phyloP scores from a whole-genome alignment of 2,329 filamentous ascomycete species.

The Neonectria neomacrospora region DNA sequence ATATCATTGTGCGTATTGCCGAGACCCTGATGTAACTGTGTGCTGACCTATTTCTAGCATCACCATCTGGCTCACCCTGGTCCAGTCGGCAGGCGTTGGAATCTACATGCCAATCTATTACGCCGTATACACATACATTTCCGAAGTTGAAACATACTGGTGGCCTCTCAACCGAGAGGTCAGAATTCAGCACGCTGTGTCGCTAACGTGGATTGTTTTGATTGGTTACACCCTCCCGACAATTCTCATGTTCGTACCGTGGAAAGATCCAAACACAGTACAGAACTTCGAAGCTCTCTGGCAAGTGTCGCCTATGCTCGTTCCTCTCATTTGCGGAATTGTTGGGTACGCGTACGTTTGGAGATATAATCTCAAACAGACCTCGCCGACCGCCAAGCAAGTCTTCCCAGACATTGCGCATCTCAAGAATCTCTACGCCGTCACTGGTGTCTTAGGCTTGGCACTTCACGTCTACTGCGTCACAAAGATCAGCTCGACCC shows the following conservation, averaged over 20 bases:
- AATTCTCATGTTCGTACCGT: slow-evolving; percentile 20
- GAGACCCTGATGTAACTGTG: neutral
- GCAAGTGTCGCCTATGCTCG: slow-evolving; percentile 25
- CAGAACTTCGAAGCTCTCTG: slow-evolving; percentile 21
- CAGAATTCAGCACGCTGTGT: slow-evolving; percentile 6
- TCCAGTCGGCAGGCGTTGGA: slow-evolving; percentile 18
- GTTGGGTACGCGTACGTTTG: slow-evolving; percentile 3
- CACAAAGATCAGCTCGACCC: neutral
- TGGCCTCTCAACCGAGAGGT: slow-evolving; percentile 25
- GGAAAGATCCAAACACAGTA: slow-evolving; percentile 1
- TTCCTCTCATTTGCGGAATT: slow-evolving; percentile 11
- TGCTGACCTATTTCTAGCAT: slow-evolving; percentile 7
- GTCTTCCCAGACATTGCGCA: neutral
- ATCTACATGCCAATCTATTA: slow-evolving; percentile 29
- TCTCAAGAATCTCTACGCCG: slow-evolving; percentile 10
- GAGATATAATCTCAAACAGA: neutral
- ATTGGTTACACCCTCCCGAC: slow-evolving; percentile 18
- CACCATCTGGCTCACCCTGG: slow-evolving; percentile 21
- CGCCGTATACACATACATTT: slow-evolving; percentile 23
- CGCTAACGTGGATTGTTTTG: neutral
- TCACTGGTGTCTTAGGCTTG: neutral
- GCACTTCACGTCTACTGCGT: slow-evolving; percentile 8
- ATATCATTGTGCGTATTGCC: slow-evolving; percentile 14
- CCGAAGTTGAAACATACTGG: slow-evolving; percentile 26
- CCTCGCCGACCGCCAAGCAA: neutral